A percentile compares a stretch with the other conserved stretches of the same genome.
phyloP scores from a whole-genome alignment of 2,329 filamentous ascomycete genomes.

The Exophiala lecanii-corni region DNA sequence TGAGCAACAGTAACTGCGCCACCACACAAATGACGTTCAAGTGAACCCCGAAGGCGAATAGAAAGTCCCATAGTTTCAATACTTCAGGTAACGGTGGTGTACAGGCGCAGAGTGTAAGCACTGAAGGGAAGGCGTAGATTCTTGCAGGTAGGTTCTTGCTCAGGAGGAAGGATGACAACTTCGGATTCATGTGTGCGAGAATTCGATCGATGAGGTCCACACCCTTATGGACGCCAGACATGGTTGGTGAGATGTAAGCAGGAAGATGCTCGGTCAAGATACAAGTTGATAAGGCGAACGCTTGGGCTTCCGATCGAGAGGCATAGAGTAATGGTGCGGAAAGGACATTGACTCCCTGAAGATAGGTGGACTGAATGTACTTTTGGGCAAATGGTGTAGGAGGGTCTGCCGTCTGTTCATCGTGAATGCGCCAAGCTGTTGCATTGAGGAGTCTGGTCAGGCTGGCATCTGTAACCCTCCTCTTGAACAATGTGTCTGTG shows the following conservation, averaged over 20 bases:
- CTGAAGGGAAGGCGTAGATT: conserved; percentile 93
- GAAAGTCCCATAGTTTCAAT: conserved; percentile 88
- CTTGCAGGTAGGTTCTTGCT: conserved; percentile 85
- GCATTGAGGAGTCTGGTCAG: conserved; percentile 92
- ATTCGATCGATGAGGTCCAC: conserved; percentile 89
- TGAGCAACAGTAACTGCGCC: conserved; percentile 83
- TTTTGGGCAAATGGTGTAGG: conserved; percentile 35
- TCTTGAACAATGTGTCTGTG: conserved; percentile 93
- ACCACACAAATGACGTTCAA: conserved; percentile 96
- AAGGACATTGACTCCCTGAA: conserved; percentile 98
- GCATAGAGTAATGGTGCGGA: conserved; percentile 94
- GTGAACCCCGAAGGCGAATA: conserved; percentile 93
- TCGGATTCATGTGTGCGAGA: conserved; percentile 83
- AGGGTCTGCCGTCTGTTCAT: conserved; percentile 60
- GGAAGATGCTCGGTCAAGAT: conserved; percentile 86
- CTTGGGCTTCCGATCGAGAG: conserved; percentile 88
- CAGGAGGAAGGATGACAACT: conserved; percentile 76
- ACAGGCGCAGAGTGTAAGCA: conserved; percentile 90
- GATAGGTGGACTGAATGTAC: conserved; percentile 52
- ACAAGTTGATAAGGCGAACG: conserved; percentile 83
- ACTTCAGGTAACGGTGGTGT: conserved; percentile 94
- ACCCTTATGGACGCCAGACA: conserved; percentile 95
- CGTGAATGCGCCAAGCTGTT: conserved; percentile 87
- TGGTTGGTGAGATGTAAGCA: conserved; percentile 88
- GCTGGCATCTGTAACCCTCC: conserved; percentile 91